These are phyloP conservation scores for Eremothecium cymbalariae DNA, from an alignment of 1,139 yeast genomes.

Conservation along the genomic window DNA sequence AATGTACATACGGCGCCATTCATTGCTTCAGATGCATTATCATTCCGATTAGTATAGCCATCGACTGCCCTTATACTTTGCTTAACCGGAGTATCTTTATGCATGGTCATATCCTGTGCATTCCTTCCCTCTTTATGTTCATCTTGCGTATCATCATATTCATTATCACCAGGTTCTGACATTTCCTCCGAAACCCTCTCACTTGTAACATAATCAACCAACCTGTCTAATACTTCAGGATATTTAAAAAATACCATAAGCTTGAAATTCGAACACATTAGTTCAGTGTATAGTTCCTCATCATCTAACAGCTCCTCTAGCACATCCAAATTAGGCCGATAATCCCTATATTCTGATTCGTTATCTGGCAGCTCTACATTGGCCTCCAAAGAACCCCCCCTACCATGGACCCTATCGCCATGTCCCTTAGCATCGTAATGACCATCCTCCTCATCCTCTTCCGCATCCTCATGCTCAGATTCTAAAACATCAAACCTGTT, in stretches of 20 bases:
- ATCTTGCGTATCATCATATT: constrained; percentile 28
- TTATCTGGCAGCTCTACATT: constrained; percentile 20
- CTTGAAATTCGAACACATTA: constrained; percentile 73
- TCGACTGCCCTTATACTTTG: too few species aligned
- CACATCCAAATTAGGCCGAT: constrained; percentile 35
- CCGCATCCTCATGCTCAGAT: constrained; percentile 1
- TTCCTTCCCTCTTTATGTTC: constrained; percentile 33
- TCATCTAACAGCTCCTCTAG: constrained; percentile 73
- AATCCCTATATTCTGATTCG: constrained; percentile 27
- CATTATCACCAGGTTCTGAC: constrained; percentile 26
- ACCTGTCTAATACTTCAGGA: constrained; percentile 54
- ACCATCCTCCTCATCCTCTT: constrained; percentile 7
- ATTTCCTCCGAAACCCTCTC: constrained; percentile 22
- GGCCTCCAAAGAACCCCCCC: constrained; percentile 15
- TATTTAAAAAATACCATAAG: constrained; percentile 74
- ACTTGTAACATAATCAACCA: constrained; percentile 60
- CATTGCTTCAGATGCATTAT: constrained; percentile 28
- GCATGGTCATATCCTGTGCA: constrained; percentile 19
- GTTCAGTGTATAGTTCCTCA: constrained; percentile 76
- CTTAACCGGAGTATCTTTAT: constrained; percentile 7
- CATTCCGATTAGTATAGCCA: too few species aligned
- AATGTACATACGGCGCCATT: constrained; percentile 28
- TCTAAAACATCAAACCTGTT: constrained; percentile 2
- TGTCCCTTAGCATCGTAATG: constrained; percentile 15
- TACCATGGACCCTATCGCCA: constrained; percentile 10